Evolutionary conservation across 2,329 filamentous ascomycete genomes (phyloP).

Genomic region (Penicillium frequentans): DNA sequence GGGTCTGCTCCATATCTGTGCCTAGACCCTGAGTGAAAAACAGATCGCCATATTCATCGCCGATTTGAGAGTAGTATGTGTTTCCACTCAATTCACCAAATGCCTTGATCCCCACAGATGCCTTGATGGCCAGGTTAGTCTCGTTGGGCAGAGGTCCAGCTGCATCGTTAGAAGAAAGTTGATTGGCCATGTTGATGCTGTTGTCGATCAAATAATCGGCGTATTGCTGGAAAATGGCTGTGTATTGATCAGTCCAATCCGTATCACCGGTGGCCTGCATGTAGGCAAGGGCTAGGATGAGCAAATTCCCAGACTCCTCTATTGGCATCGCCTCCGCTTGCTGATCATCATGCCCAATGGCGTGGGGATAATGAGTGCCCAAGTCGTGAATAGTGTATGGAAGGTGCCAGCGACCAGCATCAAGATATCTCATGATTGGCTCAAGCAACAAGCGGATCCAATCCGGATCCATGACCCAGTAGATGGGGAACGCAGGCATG

Average conservation of each 20-base stretch:
- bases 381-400: slow-evolving; percentile 44
- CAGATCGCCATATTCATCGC: slow-evolving; percentile 34
- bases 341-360: slow-evolving; percentile 41
- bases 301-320: slow-evolving; percentile 43
- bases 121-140: slow-evolving; percentile 50
- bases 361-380: slow-evolving; percentile 43
- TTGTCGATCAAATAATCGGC: slow-evolving; percentile 45
- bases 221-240: slow-evolving; percentile 35
- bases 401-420: slow-evolving; percentile 39
- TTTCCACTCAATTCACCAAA: slow-evolving; percentile 42
- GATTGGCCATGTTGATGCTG: slow-evolving; percentile 39
- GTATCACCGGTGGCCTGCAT: slow-evolving; percentile 40
- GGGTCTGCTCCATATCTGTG: slow-evolving; percentile 36
- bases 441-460: slow-evolving; percentile 47
- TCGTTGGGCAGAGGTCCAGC: slow-evolving; percentile 44
- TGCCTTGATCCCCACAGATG: slow-evolving; percentile 48
- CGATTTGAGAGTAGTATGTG: slow-evolving; percentile 37
- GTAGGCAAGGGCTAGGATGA: slow-evolving; percentile 42
- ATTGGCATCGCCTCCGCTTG: slow-evolving; percentile 44
- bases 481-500: slow-evolving; percentile 45
- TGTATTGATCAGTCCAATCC: slow-evolving; percentile 38
- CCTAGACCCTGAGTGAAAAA: slow-evolving; percentile 38
- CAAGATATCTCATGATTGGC: slow-evolving; percentile 45
- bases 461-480: slow-evolving; percentile 44
- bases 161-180: slow-evolving; percentile 47